phyloP scores from a whole-genome alignment of 768 basidiomycete genomes.

The Agrocybe pediades region DNA sequence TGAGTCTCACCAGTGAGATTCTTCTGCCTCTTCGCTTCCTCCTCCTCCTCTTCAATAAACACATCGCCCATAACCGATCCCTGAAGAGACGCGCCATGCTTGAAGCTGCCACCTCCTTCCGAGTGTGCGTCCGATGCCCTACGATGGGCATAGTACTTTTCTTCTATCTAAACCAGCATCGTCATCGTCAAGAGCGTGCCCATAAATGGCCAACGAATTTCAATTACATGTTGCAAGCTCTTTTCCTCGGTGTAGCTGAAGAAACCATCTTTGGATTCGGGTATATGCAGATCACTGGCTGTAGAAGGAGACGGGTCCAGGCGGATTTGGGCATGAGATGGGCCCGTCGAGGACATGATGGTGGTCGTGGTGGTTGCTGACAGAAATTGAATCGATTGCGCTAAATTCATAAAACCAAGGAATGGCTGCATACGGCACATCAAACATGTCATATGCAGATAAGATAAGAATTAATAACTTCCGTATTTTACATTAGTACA shows the following conservation, averaged over 20 bases:
- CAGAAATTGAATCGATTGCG: neutral
- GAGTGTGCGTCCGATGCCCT: slow-evolving; percentile 57
- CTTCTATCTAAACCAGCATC: slow-evolving; percentile 60
- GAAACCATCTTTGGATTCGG: slow-evolving; percentile 68
- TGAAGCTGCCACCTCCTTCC: slow-evolving; percentile 39
- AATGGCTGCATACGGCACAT: neutral
- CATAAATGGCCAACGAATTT: neutral
- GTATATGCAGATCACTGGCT: slow-evolving; percentile 34
- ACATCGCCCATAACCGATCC: slow-evolving; percentile 26
- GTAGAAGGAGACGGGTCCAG: neutral
- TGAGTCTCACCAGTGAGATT: slow-evolving; percentile 30
- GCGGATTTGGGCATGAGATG: neutral
- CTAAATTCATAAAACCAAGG: neutral
- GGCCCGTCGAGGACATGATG: neutral
- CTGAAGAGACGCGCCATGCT: slow-evolving; percentile 10
- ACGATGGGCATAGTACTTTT: slow-evolving; percentile 69
- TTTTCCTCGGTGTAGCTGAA: slow-evolving; percentile 84
- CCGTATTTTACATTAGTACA: too few species aligned
- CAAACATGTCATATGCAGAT: neutral
- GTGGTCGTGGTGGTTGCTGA: neutral
- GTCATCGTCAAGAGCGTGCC: neutral
- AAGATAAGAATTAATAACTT: neutral
- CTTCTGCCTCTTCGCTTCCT: slow-evolving; percentile 23
- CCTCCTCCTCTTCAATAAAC: slow-evolving; percentile 36
- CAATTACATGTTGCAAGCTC: slow-evolving; percentile 72